These are phyloP conservation scores for Nakataea oryzae DNA, from an alignment of 2,329 filamentous ascomycete genomes.

Conservation along the genomic window DNA sequence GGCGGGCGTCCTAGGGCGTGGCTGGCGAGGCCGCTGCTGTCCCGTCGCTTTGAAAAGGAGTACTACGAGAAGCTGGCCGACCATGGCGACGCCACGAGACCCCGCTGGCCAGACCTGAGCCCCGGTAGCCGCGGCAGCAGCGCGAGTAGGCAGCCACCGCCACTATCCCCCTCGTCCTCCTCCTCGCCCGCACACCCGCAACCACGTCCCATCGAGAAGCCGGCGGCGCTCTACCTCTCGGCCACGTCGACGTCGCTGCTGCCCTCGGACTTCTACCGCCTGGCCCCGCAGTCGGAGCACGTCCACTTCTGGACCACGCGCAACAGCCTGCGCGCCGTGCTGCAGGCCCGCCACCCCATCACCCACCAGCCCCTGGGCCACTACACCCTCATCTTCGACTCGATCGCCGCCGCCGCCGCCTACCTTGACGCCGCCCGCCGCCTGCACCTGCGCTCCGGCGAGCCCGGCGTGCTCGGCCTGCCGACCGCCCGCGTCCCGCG, in stretches of 20 bases:
- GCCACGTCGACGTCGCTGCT: conserved; percentile 48
- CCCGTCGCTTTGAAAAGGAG: not conserved
- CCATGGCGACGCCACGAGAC: no score
- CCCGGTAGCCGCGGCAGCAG: not conserved
- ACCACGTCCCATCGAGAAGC: not conserved
- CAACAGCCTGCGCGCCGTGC: conserved; percentile 30
- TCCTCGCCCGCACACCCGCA: not conserved
- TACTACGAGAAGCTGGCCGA: not conserved
- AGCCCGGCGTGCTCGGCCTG: conserved; percentile 8
- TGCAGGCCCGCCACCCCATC: conserved; percentile 52
- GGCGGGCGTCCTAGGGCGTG: not conserved
- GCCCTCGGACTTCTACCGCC: conserved; percentile 60
- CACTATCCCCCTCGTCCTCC: not conserved
- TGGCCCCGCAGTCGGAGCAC: conserved; percentile 43
- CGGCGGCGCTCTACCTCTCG: conserved; percentile 40
- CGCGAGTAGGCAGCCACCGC: not conserved
- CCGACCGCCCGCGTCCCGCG: conserved; percentile 22
- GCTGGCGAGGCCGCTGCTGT: not conserved
- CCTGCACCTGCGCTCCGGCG: conserved; percentile 25
- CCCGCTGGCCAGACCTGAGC: not conserved
- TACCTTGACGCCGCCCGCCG: conserved; percentile 47
- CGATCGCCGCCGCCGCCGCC: conserved; percentile 42
- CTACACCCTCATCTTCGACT: conserved; percentile 62
- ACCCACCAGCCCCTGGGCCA: conserved; percentile 53
- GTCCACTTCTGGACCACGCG: conserved; percentile 54